Conservation (phyloP, 2,329 filamentous ascomycete species). For the Apiospora hydei region DNA sequence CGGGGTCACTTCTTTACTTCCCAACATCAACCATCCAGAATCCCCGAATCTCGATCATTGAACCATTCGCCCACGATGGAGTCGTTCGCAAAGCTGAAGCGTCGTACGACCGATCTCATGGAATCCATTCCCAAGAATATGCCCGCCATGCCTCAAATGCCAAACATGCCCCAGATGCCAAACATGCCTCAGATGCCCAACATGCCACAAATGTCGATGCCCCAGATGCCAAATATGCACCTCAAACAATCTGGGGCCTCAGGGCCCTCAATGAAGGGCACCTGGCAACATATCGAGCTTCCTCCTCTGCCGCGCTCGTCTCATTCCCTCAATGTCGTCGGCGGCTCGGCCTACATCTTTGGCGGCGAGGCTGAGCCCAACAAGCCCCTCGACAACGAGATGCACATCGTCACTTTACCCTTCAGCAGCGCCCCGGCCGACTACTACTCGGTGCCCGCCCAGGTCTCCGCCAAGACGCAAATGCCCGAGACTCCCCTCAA, state of each 20-base stretch:
- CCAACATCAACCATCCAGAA: neutral
- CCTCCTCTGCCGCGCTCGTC: constrained; percentile 74
- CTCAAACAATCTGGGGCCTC: constrained; percentile 29
- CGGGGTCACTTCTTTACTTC: neutral
- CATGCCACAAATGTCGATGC: constrained; percentile 26
- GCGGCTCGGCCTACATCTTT: constrained; percentile 69
- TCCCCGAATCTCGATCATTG: neutral
- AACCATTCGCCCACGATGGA: constrained; percentile 50
- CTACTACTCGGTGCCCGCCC: constrained; percentile 63
- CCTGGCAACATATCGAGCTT: constrained; percentile 66
- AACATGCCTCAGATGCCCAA: constrained; percentile 34
- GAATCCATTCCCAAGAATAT: constrained; percentile 56
- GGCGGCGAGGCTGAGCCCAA: constrained; percentile 75
- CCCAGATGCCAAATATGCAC: constrained; percentile 33
- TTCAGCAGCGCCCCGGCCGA: constrained; percentile 65
- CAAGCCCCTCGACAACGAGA: constrained; percentile 74
- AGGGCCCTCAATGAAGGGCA: constrained; percentile 53
- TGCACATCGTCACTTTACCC: constrained; percentile 71
- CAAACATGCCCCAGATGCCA: constrained; percentile 37
- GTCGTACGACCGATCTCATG: constrained; percentile 62
- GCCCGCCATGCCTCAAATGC: constrained; percentile 36
- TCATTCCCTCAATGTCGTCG: constrained; percentile 70
- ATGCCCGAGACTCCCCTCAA: constrained; percentile 30
- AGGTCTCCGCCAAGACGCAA: constrained; percentile 44
- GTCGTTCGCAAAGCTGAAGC: constrained; percentile 60